Percentiles rank a stretch among this genome's conserved stretches.
Conservation (phyloP, 192 early-diverging fungal genomes). For the Mortierella claussenii region DNA sequence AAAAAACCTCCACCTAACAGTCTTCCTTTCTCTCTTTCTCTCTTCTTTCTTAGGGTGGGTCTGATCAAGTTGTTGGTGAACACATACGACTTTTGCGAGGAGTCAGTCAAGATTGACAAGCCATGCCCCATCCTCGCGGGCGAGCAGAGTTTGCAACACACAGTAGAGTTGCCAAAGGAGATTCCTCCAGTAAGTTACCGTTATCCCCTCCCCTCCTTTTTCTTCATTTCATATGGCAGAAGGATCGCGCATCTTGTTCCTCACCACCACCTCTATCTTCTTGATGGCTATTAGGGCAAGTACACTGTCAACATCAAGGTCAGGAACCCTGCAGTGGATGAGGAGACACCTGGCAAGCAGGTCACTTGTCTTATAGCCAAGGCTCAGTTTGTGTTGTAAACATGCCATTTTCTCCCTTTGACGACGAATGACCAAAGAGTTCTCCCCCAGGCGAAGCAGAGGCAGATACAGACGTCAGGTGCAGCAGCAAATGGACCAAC, state of each 20-base stretch:
- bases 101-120: constrained; percentile 59
- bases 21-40: no score
- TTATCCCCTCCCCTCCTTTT: no score
- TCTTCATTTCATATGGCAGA: no score
- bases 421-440: no score
- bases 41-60: constrained; percentile 39
- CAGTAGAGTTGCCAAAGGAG: constrained; percentile 64
- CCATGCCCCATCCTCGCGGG: constrained; percentile 60
- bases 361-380: constrained; percentile 60
- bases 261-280: not conserved
- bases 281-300: constrained; percentile 56
- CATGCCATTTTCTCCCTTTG: no score
- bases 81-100: constrained; percentile 61
- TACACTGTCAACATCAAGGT: constrained; percentile 60
- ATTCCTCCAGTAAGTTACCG: constrained; percentile 61
- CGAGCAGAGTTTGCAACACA: constrained; percentile 47
- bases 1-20: not conserved
- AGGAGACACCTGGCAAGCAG: constrained; percentile 15
- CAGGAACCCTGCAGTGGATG: constrained; percentile 14
- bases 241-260: no score
- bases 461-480: no score
- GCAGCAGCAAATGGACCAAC: no score
- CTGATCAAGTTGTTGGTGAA: constrained; percentile 58
- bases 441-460: no score
- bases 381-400: constrained; percentile 48